Percentiles rank a stretch among this genome's conserved stretches.
phyloP scores from a whole-genome alignment of 2,329 filamentous ascomycete species.

The Furcasterigmium sp. region DNA sequence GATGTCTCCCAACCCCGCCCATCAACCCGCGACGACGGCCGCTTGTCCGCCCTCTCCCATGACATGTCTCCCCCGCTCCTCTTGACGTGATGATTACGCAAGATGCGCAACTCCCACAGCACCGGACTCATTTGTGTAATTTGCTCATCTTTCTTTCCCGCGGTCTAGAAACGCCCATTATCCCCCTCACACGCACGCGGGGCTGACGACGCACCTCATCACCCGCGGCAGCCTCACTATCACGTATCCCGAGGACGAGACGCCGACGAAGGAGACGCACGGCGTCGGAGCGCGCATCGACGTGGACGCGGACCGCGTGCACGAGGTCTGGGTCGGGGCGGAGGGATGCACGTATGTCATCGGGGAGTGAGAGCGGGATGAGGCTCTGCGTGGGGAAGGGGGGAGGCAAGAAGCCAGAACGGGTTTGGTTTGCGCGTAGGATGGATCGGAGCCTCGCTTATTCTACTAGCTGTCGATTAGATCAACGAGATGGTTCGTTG shows the following conservation, averaged over 20 bases:
- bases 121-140: neutral
- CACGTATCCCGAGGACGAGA: slow-evolving; percentile 56
- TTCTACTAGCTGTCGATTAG: no score
- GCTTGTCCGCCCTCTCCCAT: neutral
- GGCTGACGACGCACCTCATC: slow-evolving; percentile 66
- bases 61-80: neutral
- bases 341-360: slow-evolving; percentile 65
- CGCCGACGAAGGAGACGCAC: slow-evolving; percentile 51
- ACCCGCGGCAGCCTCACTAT: slow-evolving; percentile 60
- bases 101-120: no score
- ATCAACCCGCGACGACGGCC: neutral
- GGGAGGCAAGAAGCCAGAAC: no score
- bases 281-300: slow-evolving; percentile 58
- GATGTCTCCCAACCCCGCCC: neutral
- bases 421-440: no score
- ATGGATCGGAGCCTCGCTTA: no score
- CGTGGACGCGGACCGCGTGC: slow-evolving; percentile 56
- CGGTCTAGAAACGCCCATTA: slow-evolving; percentile 59
- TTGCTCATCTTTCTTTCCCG: neutral
- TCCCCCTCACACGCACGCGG: slow-evolving; percentile 58
- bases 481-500: no score
- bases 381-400: no score
- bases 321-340: slow-evolving; percentile 65
- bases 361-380: slow-evolving; percentile 43
- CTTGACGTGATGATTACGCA: no score